Base-by-base conservation (phyloP, 805 yeast genomes). In the Candida railenensis region DNA sequence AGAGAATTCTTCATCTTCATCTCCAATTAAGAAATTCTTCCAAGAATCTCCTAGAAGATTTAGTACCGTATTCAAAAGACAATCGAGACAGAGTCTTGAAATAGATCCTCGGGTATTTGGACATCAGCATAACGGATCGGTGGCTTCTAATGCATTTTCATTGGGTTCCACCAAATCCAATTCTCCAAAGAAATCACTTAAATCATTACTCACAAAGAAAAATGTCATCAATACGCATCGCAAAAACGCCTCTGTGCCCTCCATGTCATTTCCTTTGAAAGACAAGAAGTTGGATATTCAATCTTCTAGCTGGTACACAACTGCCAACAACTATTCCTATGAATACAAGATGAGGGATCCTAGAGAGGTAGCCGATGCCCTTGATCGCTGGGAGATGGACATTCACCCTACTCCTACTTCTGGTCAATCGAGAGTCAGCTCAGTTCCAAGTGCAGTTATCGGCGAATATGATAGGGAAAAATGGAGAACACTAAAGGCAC, bases 381-480 rank as follows among this genome's bases (percentile, higher is more conserved):
- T 42, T 32, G 56, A 53, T 34, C 43, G 39, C 22, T 63, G 67
- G 66, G 76, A 71, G 46, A 22, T 57, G 14, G 64, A 64, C 22
- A 22, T 57, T n/a, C 64, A 65, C 21, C 53, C 65, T 5, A 59
- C 57, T 12, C 69, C 67, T 1, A 63, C 61, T 14, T 69, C 75
- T 15, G 67, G 63, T 45, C 54, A 60, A 51, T 74, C 78, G 2
- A 62, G 73, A 12, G 70, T 64, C 37, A 56, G 79, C 63, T 63
- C 76, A 55, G 49, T 73, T 34, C 87, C 87, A 0, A 72, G 82
- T 36, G 80, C 74, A 11, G 82, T 80, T 2, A 74, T 82, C 46
- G 87, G 87, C 0, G 81, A 80, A 55, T 82, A 82, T 56, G 88
- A 82, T 54, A 66, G 77, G 54, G 88, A 82, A 57, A 82, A 82